Evolutionary conservation across 2,329 filamentous ascomycete species (phyloP).

Genomic region (Claviceps pusilla): DNA sequence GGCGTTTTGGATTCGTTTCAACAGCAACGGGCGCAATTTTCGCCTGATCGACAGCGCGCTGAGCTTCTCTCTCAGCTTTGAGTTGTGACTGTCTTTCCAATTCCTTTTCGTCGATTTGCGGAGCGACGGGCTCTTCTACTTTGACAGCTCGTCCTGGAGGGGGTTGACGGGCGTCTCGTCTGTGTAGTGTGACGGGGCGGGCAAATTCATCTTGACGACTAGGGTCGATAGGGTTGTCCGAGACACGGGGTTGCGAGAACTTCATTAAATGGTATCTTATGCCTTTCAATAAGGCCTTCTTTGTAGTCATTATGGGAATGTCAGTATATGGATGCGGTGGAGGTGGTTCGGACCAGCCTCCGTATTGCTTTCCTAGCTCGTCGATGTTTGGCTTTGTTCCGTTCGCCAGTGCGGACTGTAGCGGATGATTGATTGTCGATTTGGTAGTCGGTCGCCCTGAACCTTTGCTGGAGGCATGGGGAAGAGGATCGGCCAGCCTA

Average conservation of each 20-base stretch:
- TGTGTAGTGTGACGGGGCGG: slow-evolving; percentile 74
- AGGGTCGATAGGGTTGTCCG: slow-evolving; percentile 51
- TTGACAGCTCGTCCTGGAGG: slow-evolving; percentile 50
- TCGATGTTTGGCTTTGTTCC: slow-evolving; percentile 23
- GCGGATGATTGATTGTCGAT: slow-evolving; percentile 9
- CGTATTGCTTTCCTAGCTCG: slow-evolving; percentile 29
- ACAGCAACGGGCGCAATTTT: slow-evolving; percentile 78
- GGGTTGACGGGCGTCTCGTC: slow-evolving; percentile 66
- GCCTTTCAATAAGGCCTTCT: slow-evolving; percentile 62
- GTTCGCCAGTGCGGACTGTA: slow-evolving; percentile 11
- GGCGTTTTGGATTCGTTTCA: slow-evolving; percentile 33
- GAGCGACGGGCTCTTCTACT: slow-evolving; percentile 33
- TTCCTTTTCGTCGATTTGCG: slow-evolving; percentile 39
- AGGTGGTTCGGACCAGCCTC: slow-evolving; percentile 43
- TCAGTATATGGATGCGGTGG: slow-evolving; percentile 34
- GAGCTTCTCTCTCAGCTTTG: slow-evolving; percentile 68
- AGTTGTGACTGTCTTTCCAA: slow-evolving; percentile 51
- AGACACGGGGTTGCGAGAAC: slow-evolving; percentile 45
- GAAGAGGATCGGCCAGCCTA: slow-evolving; percentile 43
- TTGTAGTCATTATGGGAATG: slow-evolving; percentile 66
- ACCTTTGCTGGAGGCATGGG: slow-evolving; percentile 41
- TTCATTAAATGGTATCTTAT: slow-evolving; percentile 80
- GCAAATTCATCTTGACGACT: slow-evolving; percentile 64
- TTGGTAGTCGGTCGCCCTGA: slow-evolving; percentile 11
- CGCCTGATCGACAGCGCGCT: slow-evolving; percentile 73